A percentile compares a stretch with the other conserved stretches of the same genome.
Conservation (phyloP, 2,329 filamentous ascomycete genomes). For the Apiospora pterosperma region DNA sequence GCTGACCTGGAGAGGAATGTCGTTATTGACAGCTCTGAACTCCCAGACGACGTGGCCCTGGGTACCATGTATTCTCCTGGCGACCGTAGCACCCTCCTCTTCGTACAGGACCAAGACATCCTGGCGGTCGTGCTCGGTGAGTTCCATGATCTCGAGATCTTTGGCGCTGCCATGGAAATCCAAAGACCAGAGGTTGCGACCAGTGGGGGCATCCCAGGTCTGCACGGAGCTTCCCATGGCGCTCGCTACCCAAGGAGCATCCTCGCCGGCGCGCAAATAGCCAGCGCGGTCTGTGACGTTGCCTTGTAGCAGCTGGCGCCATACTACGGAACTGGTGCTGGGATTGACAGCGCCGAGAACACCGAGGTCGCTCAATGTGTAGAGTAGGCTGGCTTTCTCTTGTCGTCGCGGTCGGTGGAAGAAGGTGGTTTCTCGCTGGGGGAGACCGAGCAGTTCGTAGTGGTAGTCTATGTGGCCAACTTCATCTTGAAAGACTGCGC, state of each 20-base stretch:
- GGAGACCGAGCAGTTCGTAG: slow-evolving; percentile 80
- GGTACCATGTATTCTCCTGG: slow-evolving; percentile 70
- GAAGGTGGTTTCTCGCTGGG: slow-evolving; percentile 81
- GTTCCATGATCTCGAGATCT: slow-evolving; percentile 75
- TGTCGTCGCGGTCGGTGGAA: slow-evolving; percentile 83
- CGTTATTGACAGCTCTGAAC: slow-evolving; percentile 63
- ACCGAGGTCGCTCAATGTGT: slow-evolving; percentile 81
- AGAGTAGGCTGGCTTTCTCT: slow-evolving; percentile 85
- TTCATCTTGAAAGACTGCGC: slow-evolving; percentile 84
- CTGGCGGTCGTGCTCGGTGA: slow-evolving; percentile 58
- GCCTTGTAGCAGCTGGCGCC: slow-evolving; percentile 73
- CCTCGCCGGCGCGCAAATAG: slow-evolving; percentile 71
- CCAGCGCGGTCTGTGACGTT: slow-evolving; percentile 43
- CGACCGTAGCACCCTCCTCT: slow-evolving; percentile 51
- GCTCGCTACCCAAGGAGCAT: slow-evolving; percentile 73
- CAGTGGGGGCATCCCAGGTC: slow-evolving; percentile 80
- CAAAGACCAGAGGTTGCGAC: slow-evolving; percentile 73
- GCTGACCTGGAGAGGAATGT: slow-evolving; percentile 72
- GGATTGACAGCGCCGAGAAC: slow-evolving; percentile 88
- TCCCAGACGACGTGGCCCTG: slow-evolving; percentile 79
- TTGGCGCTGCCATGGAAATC: slow-evolving; percentile 56
- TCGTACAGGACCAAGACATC: slow-evolving; percentile 70
- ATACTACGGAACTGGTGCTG: slow-evolving; percentile 76
- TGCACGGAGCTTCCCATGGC: slow-evolving; percentile 68
- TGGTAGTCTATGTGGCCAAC: slow-evolving; percentile 92